Percentiles rank a stretch among this genome's conserved stretches.
phyloP scores from a whole-genome alignment of 2,329 filamentous ascomycete genomes.

The Fusarium sp. region DNA sequence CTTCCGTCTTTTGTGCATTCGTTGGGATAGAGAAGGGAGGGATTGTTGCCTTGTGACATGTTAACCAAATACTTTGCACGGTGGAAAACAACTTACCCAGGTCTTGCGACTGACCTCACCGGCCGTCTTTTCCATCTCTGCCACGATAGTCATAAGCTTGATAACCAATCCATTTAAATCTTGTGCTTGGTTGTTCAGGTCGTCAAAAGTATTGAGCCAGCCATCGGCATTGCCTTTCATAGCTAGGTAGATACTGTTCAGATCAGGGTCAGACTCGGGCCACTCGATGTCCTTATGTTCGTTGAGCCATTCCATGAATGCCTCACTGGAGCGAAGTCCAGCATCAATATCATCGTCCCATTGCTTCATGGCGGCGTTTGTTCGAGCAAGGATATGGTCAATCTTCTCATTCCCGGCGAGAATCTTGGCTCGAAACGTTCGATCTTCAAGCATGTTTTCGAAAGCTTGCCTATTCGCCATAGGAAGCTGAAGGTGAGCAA shows the following conservation, averaged over 20 bases:
- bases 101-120: slow-evolving; percentile 86
- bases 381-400: slow-evolving; percentile 88
- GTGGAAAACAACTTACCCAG: slow-evolving; percentile 68
- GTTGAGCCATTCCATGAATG: slow-evolving; percentile 82
- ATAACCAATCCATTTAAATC: slow-evolving; percentile 78
- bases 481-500: slow-evolving; percentile 85
- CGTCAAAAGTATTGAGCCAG: slow-evolving; percentile 86
- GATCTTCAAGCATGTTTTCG: slow-evolving; percentile 88
- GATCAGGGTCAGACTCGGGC: slow-evolving; percentile 69
- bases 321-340: slow-evolving; percentile 81
- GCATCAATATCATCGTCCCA: slow-evolving; percentile 84
- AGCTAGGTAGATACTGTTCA: slow-evolving; percentile 83
- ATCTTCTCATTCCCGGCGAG: slow-evolving; percentile 91
- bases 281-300: slow-evolving; percentile 74
- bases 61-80: slow-evolving; percentile 23
- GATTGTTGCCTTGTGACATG: slow-evolving; percentile 40
- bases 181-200: slow-evolving; percentile 80
- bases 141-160: slow-evolving; percentile 81
- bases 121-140: slow-evolving; percentile 88
- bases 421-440: slow-evolving; percentile 84
- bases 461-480: slow-evolving; percentile 88
- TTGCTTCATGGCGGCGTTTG: slow-evolving; percentile 81
- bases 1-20: slow-evolving; percentile 23
- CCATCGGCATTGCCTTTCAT: slow-evolving; percentile 96
- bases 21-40: slow-evolving; percentile 47